Base-by-base conservation (phyloP, 257 asterid species). In the Forsythia viridissima region DNA sequence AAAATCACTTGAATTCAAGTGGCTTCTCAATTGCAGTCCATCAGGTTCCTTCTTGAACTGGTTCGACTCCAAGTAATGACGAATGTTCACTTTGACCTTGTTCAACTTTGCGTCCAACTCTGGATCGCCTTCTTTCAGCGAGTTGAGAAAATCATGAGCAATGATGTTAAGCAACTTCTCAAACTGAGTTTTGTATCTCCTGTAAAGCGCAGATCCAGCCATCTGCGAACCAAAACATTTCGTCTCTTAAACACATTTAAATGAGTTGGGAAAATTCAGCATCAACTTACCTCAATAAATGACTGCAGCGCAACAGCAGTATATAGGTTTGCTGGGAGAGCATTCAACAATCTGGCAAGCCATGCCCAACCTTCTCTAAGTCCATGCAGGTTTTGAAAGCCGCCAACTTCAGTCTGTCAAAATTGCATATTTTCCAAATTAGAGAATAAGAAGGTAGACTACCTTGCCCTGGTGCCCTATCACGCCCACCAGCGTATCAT, bases 311-410 rank as follows among this genome's bases (percentile, higher is more conserved):
- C 97, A 71, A 79, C 84, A 43, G 94, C 97, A 24, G 99, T 93
- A 74, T 87, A 92, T 18, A 84, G 75, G 85, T 95, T 95, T 74
- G 97, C 91, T 3, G 98, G 99, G 67, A 95, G 84, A 75, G 88
- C 34, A 80, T 95, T 95, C 82, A 93, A 84, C 89, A 93, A 90
- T 82, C 98, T 86, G 34, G 98, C 94, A 65, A 93, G 89, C 99
- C 99, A 95, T 51, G 94, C 87, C 98, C 99, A 95, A 51, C 97
- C 98, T 80, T 92, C 94, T 77, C 67, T 52, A 55, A 87, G 82
- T 66, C 97, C 99, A 77, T 93, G 97, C 79, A 76, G 85, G 84
- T 95, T 95, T 72, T 76, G 89, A 70, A 82, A 36, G 81, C 88
- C 87, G 3, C 81, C 57, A 66, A 91, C 82, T 72, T 93, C 94